Evolutionary conservation across 441 rosid species (phyloP).

Genomic region (Mallotus japonicus): DNA sequence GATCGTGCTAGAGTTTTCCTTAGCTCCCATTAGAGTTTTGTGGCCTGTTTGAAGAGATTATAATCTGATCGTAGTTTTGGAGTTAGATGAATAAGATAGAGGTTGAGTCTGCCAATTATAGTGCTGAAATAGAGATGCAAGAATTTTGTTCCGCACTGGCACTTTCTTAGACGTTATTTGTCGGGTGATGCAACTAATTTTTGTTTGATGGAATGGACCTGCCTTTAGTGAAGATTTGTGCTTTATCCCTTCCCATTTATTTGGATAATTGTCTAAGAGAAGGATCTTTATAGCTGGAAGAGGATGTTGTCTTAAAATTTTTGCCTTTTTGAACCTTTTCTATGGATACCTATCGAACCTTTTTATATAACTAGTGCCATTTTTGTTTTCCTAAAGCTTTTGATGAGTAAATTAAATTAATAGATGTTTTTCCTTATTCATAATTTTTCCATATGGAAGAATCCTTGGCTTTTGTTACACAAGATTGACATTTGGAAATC

Average conservation of each 20-base stretch:
- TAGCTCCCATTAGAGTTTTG: too few species aligned
- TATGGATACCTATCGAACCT: not conserved
- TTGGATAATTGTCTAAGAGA: not conserved
- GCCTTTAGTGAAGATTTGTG: not conserved
- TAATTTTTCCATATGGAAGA: not conserved
- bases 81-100: not conserved
- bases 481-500: not conserved
- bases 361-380: not conserved
- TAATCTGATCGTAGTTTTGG: not conserved
- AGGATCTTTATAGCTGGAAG: conserved; percentile 2
- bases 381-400: not conserved
- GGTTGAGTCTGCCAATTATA: not conserved
- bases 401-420: not conserved
- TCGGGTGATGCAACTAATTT: not conserved
- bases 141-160: not conserved
- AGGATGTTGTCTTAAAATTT: not conserved
- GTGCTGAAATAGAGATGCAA: not conserved
- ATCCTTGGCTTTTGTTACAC: not conserved
- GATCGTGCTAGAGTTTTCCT: not conserved
- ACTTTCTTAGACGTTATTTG: not conserved
- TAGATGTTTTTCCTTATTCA: not conserved
- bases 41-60: not conserved
- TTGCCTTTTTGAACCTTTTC: conserved; percentile 1
- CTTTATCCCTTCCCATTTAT: not conserved
- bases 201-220: not conserved